Evolutionary conservation across 306 rosid genomes (phyloP).

Genomic region (Rosa rugosa): DNA sequence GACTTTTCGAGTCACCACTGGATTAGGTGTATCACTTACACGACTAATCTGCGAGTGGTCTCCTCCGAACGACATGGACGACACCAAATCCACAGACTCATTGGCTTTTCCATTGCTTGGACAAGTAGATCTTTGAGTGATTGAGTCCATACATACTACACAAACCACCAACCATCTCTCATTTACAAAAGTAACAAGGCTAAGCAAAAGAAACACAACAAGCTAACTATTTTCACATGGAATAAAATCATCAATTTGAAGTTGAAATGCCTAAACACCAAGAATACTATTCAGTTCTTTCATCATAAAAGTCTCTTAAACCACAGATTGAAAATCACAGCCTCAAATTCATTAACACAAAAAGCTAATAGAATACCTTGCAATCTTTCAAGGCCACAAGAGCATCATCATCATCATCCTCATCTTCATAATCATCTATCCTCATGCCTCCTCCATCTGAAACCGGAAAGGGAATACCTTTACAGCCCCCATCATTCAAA

Average conservation of each 20-base stretch:
- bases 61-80: slow-evolving; percentile 32
- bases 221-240: not conserved
- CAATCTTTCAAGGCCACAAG: slow-evolving; percentile 18
- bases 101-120: slow-evolving; percentile 34
- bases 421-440: slow-evolving; percentile 22
- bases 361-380: slow-evolving; percentile 15
- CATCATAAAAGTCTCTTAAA: not conserved
- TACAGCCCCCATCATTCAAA: slow-evolving; percentile 53
- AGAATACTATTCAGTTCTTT: not conserved
- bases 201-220: not conserved
- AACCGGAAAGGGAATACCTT: slow-evolving; percentile 15
- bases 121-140: slow-evolving; percentile 30
- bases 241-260: not conserved
- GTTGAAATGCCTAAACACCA: not conserved
- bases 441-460: slow-evolving; percentile 10
- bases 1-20: slow-evolving; percentile 17
- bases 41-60: slow-evolving; percentile 30
- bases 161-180: slow-evolving; percentile 20
- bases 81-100: slow-evolving; percentile 16
- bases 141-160: slow-evolving; percentile 51
- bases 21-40: slow-evolving; percentile 21
- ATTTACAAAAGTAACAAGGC: not conserved
- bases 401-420: slow-evolving; percentile 19
- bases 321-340: not conserved
- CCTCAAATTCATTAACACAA: too few relatives aligned